Conservation (phyloP, 345 rosid species). For the Syzygium grande region DNA sequence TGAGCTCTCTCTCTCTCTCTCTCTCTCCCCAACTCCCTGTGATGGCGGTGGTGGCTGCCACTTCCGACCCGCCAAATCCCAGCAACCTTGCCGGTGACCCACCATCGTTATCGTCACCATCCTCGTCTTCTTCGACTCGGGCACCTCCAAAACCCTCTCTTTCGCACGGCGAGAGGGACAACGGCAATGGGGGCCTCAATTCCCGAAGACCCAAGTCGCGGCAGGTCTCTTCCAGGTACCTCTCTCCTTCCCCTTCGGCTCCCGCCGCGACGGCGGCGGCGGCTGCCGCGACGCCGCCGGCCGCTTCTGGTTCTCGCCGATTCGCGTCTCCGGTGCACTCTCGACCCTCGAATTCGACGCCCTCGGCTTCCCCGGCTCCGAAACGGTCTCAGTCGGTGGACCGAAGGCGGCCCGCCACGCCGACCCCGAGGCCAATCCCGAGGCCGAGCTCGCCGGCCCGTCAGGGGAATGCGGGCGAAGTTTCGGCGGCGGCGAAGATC, state of each 20-base stretch:
- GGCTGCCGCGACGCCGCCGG: slow-evolving; percentile 15
- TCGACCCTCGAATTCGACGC: slow-evolving; percentile 32
- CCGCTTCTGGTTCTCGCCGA: slow-evolving; percentile 39
- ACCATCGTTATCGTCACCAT: not conserved
- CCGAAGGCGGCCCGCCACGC: slow-evolving; percentile 36
- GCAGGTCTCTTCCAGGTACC: slow-evolving; percentile 75
- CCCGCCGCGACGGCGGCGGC: slow-evolving; percentile 17
- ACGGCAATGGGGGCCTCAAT: not conserved
- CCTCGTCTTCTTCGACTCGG: not conserved
- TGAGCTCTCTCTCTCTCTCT: not conserved
- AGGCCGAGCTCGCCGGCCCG: slow-evolving; percentile 21
- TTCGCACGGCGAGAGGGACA: not conserved
- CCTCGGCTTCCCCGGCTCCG: slow-evolving; percentile 27
- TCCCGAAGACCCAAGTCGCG: slow-evolving; percentile 60
- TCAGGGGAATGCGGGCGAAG: slow-evolving; percentile 27
- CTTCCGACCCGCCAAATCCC: not conserved
- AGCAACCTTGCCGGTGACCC: not conserved
- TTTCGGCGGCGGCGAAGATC: slow-evolving; percentile 61
- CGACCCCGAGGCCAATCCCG: not conserved
- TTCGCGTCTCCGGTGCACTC: slow-evolving; percentile 54
- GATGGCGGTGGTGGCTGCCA: not conserved
- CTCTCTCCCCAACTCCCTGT: not conserved
- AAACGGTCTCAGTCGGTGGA: slow-evolving; percentile 85
- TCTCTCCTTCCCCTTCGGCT: slow-evolving; percentile 63
- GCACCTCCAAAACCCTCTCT: not conserved